phyloP scores from a whole-genome alignment of 208 protist genomes.

The Acanthamoeba triangularis region DNA sequence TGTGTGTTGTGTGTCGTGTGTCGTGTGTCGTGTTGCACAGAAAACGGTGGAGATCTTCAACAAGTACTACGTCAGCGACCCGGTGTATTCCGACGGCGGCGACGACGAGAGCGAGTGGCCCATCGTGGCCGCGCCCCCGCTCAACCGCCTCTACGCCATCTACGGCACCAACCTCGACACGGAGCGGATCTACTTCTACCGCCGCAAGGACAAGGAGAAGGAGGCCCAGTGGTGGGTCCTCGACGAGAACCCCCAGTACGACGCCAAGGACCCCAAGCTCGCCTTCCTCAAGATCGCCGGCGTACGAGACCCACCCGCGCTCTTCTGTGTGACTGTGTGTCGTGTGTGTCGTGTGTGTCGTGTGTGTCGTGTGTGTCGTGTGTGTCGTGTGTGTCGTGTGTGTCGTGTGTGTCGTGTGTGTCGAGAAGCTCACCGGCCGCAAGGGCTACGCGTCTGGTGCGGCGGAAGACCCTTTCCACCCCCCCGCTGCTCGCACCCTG shows the following conservation, averaged over 20 bases:
- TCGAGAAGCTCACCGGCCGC: constrained; percentile 1
- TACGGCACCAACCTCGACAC: constrained; percentile 51
- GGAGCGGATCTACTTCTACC: constrained; percentile 7
- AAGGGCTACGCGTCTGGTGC: constrained; percentile 9
- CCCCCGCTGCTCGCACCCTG: background rate
- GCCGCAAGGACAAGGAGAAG: constrained; percentile 26
- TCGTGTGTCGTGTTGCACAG: background rate
- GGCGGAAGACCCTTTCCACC: background rate
- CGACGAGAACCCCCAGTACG: background rate
- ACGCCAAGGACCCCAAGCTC: background rate
- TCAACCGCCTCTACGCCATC: constrained; percentile 38
- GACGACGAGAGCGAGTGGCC: constrained; percentile 6
- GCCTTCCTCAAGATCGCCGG: background rate
- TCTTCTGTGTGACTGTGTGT: background rate
- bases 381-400: no score
- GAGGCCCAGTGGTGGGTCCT: constrained; percentile 33
- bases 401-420: background rate
- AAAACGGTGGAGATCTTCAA: constrained; percentile 3
- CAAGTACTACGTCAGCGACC: constrained; percentile 38
- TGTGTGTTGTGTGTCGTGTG: background rate
- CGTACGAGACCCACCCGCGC: background rate
- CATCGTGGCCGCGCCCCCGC: background rate
- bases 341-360: background rate
- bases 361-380: background rate
- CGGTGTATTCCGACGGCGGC: background rate